A percentile compares a stretch with the other conserved stretches of the same genome.
These are phyloP conservation scores for Pichia sp. DNA, from an alignment of 1,139 yeast species.

Conservation along the genomic window DNA sequence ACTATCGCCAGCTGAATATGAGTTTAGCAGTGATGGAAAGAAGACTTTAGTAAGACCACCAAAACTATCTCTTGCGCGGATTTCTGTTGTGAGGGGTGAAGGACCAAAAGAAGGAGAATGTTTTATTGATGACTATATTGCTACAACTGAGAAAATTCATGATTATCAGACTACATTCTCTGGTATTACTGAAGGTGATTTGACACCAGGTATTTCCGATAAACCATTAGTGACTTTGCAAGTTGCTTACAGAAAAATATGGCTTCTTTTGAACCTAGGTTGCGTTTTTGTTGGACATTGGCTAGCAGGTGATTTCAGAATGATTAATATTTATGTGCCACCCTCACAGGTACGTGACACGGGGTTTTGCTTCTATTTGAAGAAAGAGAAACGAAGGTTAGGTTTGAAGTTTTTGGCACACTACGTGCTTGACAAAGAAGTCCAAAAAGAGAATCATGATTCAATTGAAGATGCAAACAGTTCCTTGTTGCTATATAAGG, in stretches of 20 bases:
- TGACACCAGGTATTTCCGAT: conserved; percentile 61
- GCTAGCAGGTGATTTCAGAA: conserved; percentile 80
- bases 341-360: conserved; percentile 82
- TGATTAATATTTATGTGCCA: conserved; percentile 88
- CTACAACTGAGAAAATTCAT: conserved; percentile 60
- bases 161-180: conserved; percentile 87
- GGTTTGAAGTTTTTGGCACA: conserved; percentile 88
- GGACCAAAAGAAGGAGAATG: conserved; percentile 66
- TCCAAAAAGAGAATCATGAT: conserved; percentile 92
- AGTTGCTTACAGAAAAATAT: conserved; percentile 78
- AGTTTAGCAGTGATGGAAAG: conserved; percentile 64
- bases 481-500: conserved; percentile 71
- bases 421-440: conserved; percentile 62
- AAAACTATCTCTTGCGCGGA: conserved; percentile 73
- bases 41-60: conserved; percentile 65
- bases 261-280: conserved; percentile 83
- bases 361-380: conserved; percentile 64
- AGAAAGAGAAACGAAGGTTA: conserved; percentile 64
- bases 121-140: conserved; percentile 89
- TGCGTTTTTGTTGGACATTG: conserved; percentile 96
- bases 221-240: conserved; percentile 73
- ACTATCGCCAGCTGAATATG: conserved; percentile 71
- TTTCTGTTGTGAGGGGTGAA: conserved; percentile 78
- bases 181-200: conserved; percentile 89
- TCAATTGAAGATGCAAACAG: conserved; percentile 93